Evolutionary conservation across 2,329 filamentous ascomycete species (phyloP), one percentile per base, ranked within the genome.

Genomic region (Lithohypha guttulata): DNA sequence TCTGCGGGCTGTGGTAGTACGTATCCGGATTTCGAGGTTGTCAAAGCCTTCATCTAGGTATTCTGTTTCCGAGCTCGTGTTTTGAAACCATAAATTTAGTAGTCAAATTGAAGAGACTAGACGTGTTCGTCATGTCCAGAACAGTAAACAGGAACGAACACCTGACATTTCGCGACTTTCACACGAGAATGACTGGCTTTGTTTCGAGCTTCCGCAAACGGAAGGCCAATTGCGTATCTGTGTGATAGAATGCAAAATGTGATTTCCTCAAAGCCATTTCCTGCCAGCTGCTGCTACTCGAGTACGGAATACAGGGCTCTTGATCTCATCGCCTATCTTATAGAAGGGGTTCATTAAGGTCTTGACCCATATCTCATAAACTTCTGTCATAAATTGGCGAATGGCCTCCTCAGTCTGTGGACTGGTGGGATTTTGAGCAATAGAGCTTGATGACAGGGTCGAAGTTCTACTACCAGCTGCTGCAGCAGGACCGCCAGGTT

Each of bases 311-410:
- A 95, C 74, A 0, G 85, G 82, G 61, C 87, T 96, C 56, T 72
- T 77, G 37, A 98, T 79, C 51, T 84, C 79, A 70, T 82, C 82
- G 49, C 93, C 89, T 40, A 81, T 76, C 39, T 73, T 71, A 66
- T 95, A 96, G 60, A 98, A 98, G 0, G 91, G 91, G 57, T 78
- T 96, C 91, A 98, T 96, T 42, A 87, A 78, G 9, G 87, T 84
- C 71, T 98, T 98, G 49, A 94, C 76, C 80, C 89, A 98, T 51
- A 79, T 85, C 64, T 98, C 91, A 64, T 95, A 96, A 9, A 95
- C 83, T 58, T 98, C 91, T 11, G 74, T 71, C 66, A 98, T 94
- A 66, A 96, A 98, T 62, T 84, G 84, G 58, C 85, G 79, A 52
- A 96, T 83, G 3, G 91, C 89, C 65, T 98, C 91, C 64, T 98